These are phyloP conservation scores for Tuber umbilicatum DNA, from an alignment of 495 filamentous ascomycete genomes.

Conservation along the genomic window DNA sequence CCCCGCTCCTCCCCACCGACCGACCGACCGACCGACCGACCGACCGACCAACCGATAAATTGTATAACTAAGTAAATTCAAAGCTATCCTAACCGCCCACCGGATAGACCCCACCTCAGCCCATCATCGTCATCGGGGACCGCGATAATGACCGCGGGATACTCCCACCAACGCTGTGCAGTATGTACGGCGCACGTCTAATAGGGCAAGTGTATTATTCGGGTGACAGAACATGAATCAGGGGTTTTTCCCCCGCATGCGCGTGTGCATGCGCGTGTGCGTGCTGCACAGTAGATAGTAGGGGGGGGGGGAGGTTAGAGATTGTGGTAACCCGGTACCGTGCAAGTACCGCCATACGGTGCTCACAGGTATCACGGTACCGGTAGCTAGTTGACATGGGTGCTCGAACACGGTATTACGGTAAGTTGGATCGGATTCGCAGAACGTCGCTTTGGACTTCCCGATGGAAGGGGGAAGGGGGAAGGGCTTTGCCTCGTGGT, in stretches of 20 bases:
- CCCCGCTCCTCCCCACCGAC: background rate
- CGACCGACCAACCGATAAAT: background rate
- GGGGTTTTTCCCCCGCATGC: background rate
- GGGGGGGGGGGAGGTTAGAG: background rate
- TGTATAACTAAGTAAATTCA: background rate
- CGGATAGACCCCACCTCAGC: background rate
- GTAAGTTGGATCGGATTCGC: background rate
- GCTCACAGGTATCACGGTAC: background rate
- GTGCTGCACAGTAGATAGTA: background rate
- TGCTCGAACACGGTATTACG: background rate
- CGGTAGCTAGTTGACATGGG: background rate
- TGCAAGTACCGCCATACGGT: background rate
- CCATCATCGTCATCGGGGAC: background rate
- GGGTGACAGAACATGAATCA: background rate
- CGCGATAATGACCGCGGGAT: background rate
- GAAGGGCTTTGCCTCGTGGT: background rate
- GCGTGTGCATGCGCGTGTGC: background rate
- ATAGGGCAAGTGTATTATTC: background rate
- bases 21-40: background rate
- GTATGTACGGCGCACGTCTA: background rate
- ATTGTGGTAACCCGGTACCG: background rate
- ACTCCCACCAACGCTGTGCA: background rate
- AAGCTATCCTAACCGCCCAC: background rate
- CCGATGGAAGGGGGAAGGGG: background rate
- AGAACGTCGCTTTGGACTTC: background rate